Conservation (phyloP, 2,329 filamentous ascomycete species). For the Penicillium aurantiogriseum region DNA sequence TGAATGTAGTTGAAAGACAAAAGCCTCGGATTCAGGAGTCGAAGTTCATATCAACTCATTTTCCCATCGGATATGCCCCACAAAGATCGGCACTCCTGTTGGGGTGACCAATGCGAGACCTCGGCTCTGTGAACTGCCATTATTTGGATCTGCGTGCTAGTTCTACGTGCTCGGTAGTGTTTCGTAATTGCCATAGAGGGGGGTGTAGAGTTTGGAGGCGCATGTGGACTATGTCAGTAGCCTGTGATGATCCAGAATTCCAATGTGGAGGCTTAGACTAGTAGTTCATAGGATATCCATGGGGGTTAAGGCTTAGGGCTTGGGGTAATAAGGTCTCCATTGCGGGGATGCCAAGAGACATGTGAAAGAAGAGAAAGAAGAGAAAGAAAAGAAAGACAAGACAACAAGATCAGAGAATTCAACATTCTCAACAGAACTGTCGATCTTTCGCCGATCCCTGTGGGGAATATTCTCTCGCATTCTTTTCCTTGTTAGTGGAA, state of each 20-base stretch:
- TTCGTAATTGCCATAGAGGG: neutral
- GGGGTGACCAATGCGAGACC: slow-evolving; percentile 5
- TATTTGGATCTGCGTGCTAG: neutral
- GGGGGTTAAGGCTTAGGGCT: neutral
- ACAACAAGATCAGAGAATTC: no score
- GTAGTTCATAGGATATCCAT: neutral
- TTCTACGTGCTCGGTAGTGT: no score
- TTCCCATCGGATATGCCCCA: neutral
- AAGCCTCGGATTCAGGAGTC: neutral
- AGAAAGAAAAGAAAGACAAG: no score
- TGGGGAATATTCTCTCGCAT: slow-evolving; percentile 7
- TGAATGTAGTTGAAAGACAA: neutral
- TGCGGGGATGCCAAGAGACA: slow-evolving; percentile 3
- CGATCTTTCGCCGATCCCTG: neutral
- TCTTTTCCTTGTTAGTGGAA: slow-evolving; percentile 1
- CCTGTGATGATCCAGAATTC: neutral
- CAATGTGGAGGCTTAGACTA: neutral
- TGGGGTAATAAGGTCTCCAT: neutral
- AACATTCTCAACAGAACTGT: neutral
- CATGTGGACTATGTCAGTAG: neutral
- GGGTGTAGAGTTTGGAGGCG: neutral
- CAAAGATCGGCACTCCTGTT: slow-evolving; percentile 5
- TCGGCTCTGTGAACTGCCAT: neutral
- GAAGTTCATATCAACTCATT: neutral
- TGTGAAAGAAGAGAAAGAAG: slow-evolving; percentile 1